Evolutionary conservation across 768 basidiomycete genomes (phyloP).

Genomic region (Rubroboletus pulcherrimus): DNA sequence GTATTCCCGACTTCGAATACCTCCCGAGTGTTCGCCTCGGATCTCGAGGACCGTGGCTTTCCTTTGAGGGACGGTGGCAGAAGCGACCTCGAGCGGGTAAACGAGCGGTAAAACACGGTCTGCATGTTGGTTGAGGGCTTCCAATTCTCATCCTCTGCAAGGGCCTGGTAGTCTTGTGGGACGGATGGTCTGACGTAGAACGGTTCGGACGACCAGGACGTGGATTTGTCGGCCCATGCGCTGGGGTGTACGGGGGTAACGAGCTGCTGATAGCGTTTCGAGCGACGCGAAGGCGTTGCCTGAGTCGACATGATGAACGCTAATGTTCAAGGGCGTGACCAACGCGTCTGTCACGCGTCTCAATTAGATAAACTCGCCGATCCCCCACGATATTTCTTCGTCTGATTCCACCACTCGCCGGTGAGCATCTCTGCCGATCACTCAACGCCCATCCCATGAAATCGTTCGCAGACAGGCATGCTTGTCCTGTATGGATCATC

Average conservation of each 20-base stretch:
- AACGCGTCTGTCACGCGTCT: conserved; percentile 24
- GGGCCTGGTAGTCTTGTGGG: conserved; percentile 25
- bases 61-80: conserved; percentile 16
- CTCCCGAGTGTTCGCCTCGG: conserved; percentile 16
- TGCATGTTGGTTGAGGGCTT: conserved; percentile 12
- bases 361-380: conserved; percentile 4
- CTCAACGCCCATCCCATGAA: neutral
- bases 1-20: conserved; percentile 62
- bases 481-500: conserved; percentile 77
- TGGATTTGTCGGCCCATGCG: conserved; percentile 26
- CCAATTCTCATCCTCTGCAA: conserved; percentile 29
- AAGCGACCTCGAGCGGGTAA: conserved; percentile 18
- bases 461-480: conserved; percentile 44
- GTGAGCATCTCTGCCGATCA: conserved; percentile 8
- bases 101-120: conserved; percentile 31
- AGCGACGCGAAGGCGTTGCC: conserved; percentile 34
- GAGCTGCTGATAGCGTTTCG: conserved; percentile 35
- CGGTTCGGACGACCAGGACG: conserved; percentile 27
- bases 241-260: conserved; percentile 27
- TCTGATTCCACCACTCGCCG: conserved; percentile 2
- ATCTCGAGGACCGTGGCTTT: conserved; percentile 10
- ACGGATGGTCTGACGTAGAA: conserved; percentile 19
- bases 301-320: conserved; percentile 16
- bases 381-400: conserved; percentile 1
- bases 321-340: conserved; percentile 2